These are phyloP conservation scores for Hanseniaspora thailandica DNA, from an alignment of 805 yeast genomes.

Conservation along the genomic window DNA sequence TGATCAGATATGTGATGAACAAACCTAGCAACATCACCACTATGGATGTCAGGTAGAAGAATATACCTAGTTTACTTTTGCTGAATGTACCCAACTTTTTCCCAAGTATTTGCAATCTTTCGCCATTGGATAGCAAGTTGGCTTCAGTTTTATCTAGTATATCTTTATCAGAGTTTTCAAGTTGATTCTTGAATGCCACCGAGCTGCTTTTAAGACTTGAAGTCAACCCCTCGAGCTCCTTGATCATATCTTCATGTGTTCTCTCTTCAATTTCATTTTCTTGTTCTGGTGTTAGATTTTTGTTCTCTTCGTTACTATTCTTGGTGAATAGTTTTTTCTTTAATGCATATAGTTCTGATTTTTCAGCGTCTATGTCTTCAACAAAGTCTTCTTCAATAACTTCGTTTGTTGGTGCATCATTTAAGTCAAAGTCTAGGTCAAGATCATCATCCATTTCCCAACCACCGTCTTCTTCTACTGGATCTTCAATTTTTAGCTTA, in stretches of 20 bases:
- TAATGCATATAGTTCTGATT: background rate
- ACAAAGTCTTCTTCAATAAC: background rate
- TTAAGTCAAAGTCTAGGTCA: background rate
- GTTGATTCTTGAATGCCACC: constrained; percentile 31
- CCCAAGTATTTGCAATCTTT: constrained; percentile 18
- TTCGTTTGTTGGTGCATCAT: background rate
- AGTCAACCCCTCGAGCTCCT: constrained; percentile 32
- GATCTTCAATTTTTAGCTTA: background rate
- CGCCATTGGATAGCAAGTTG: constrained; percentile 27
- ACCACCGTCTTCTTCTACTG: background rate
- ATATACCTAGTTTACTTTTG: constrained; percentile 24
- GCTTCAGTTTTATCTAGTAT: constrained; percentile 33
- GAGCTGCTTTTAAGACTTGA: constrained; percentile 32
- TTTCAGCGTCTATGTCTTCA: background rate
- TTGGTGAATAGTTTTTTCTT: constrained; percentile 5
- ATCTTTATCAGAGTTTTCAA: constrained; percentile 30
- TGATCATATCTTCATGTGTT: constrained; percentile 29
- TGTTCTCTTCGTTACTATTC: background rate
- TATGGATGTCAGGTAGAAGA: constrained; percentile 24
- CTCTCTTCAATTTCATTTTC: constrained; percentile 12
- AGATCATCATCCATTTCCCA: constrained; percentile 1
- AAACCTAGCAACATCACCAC: constrained; percentile 26
- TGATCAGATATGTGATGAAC: constrained; percentile 28
- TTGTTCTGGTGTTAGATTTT: background rate
- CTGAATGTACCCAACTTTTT: constrained; percentile 27